Percentiles rank a stretch among this genome's conserved stretches.
These are phyloP conservation scores for Boletus rex-veris DNA, from an alignment of 768 basidiomycete species.

Conservation along the genomic window DNA sequence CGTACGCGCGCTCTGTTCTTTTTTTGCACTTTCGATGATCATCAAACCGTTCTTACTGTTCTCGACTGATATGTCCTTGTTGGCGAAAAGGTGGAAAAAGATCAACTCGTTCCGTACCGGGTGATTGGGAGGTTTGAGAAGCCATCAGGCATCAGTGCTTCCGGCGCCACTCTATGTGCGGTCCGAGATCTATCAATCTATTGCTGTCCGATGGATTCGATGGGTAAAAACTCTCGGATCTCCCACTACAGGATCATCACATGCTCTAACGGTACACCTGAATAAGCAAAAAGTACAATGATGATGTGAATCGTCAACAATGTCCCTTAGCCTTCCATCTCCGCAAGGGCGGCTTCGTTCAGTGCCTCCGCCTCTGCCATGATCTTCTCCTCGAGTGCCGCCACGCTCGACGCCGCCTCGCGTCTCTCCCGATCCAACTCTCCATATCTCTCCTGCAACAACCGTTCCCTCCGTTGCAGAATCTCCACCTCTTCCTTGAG, in stretches of 20 bases:
- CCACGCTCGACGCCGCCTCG: slow-evolving; percentile 56
- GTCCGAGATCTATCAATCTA: no score
- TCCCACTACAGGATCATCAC: no score
- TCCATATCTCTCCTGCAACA: slow-evolving; percentile 80
- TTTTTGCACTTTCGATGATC: no score
- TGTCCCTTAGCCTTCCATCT: slow-evolving; percentile 45
- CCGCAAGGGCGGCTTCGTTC: slow-evolving; percentile 72
- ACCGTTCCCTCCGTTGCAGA: slow-evolving; percentile 71
- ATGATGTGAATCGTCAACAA: not conserved
- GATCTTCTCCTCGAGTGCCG: slow-evolving; percentile 75
- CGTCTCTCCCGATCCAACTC: slow-evolving; percentile 72
- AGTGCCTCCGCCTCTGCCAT: slow-evolving; percentile 81
- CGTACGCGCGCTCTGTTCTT: no score
- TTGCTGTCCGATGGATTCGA: no score
- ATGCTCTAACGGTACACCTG: not conserved
- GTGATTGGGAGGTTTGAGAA: no score
- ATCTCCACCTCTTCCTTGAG: slow-evolving; percentile 85
- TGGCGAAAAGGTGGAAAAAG: no score
- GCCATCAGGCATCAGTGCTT: no score
- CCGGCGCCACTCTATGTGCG: no score
- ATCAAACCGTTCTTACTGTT: no score
- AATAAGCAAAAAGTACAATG: slow-evolving; percentile 5
- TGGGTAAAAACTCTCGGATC: not conserved
- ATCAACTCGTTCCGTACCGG: no score
- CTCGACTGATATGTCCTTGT: no score